Evolutionary conservation across 148 eudicot genomes (phyloP).

Genomic region (Persicaria tinctoria): DNA sequence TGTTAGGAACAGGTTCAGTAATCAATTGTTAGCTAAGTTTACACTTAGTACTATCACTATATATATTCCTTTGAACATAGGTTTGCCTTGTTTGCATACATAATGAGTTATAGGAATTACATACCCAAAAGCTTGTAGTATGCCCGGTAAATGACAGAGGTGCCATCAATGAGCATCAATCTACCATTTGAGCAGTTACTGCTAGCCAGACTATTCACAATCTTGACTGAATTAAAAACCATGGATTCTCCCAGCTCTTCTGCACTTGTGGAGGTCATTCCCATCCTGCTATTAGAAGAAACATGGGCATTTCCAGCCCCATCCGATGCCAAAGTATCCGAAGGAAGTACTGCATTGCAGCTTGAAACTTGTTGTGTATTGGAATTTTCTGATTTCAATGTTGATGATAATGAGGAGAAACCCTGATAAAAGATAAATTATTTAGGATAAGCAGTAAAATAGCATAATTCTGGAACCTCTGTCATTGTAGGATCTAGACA

Average conservation of each 20-base stretch:
- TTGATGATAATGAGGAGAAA: neutral
- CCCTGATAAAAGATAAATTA: neutral
- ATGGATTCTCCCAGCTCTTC: slow-evolving; percentile 20
- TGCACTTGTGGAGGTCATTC: slow-evolving; percentile 25
- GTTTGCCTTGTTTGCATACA: neutral
- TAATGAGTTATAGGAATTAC: neutral
- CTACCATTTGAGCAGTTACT: slow-evolving; percentile 50
- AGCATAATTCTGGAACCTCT: neutral
- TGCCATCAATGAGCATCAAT: slow-evolving; percentile 97
- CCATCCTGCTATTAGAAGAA: slow-evolving; percentile 27
- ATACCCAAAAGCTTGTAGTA: slow-evolving; percentile 89
- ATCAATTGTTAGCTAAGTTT: neutral
- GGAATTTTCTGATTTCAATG: neutral
- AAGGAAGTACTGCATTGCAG: neutral
- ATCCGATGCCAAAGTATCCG: slow-evolving; percentile 16
- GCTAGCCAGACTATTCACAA: slow-evolving; percentile 14
- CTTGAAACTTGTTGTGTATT: neutral
- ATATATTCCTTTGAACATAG: neutral
- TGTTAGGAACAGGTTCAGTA: neutral
- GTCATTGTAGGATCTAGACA: neutral
- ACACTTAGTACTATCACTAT: neutral
- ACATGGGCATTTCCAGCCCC: slow-evolving; percentile 13
- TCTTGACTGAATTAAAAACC: slow-evolving; percentile 23
- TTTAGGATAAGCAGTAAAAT: neutral
- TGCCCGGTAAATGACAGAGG: slow-evolving; percentile 80